Evolutionary conservation across 2,329 filamentous ascomycete genomes (phyloP), one percentile per base, ranked within the genome.

Genomic region (Chrysoporthe austroafricana): DNA sequence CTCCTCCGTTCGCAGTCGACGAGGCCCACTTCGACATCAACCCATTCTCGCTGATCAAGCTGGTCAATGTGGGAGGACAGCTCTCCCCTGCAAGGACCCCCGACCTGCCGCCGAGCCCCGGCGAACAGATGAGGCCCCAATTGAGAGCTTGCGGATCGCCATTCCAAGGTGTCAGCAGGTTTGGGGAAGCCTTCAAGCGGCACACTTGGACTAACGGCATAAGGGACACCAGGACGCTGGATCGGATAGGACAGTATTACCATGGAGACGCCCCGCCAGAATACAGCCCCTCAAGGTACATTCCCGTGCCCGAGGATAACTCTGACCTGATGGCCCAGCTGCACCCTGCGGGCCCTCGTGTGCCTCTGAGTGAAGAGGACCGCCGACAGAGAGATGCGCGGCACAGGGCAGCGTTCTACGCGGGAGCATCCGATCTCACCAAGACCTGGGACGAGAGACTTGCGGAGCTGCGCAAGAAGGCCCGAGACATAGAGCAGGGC

Each of bases 401-500:
- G 34, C 73, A 79, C 59, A 71, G 79, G 59, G 71, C 70, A 4
- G 70, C 72, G 44, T 85, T 83, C 75, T 82, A 84, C 60, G 73
- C 75, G 0, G 81, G 81, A 50, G 73, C 73, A 3, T 73, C 76
- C 36, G 75, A 77, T 43, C 69, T 83, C 34, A 74, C 75, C 58
- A 80, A 77, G 71, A 71, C 74, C 2, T 70, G 78, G 13, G 72
- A 75, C 2, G 70, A 74, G 32, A 74, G 77, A 11, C 67, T 76
- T 16, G 70, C 70, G 6, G 79, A 81, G 58, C 74, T 75, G 26
- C 73, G 73, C 26, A 71, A 71, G 7, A 74, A 81, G 54, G 80
- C 81, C 4, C 77, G 76, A 14, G 77, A 80, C 67, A 79, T 79
- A 13, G 77, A 79, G 36, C 76, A 80, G 34, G 77, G 78, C 11